These are phyloP conservation scores for Coprinopsis sp. DNA, from an alignment of 768 basidiomycete genomes.

Conservation along the genomic window DNA sequence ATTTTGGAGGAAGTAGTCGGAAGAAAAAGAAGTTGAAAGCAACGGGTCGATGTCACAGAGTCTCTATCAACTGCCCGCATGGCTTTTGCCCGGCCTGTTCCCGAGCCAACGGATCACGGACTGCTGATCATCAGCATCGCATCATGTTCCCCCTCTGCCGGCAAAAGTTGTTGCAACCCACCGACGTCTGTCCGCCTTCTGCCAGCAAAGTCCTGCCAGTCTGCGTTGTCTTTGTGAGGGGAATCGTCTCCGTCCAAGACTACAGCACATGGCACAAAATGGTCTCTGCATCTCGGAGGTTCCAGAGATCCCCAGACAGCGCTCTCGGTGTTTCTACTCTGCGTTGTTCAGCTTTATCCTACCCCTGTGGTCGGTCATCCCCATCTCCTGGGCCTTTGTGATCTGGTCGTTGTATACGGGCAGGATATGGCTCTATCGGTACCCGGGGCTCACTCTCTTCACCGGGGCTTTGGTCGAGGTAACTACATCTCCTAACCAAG, in stretches of 20 bases:
- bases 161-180: too few relatives aligned
- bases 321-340: conserved; percentile 51
- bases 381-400: conserved; percentile 63
- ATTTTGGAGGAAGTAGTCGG: conserved; percentile 22
- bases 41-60: not conserved
- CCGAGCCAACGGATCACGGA: not conserved
- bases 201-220: too few relatives aligned
- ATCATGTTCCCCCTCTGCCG: too few relatives aligned
- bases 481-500: conserved; percentile 12
- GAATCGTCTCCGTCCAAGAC: too few relatives aligned
- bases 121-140: not conserved
- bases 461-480: conserved; percentile 59
- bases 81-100: too few relatives aligned
- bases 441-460: conserved; percentile 37
- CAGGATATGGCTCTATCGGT: conserved; percentile 37
- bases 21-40: conserved; percentile 26
- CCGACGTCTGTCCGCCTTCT: too few relatives aligned
- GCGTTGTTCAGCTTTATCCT: conserved; percentile 52
- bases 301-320: conserved; percentile 32
- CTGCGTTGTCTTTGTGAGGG: too few relatives aligned
- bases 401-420: conserved; percentile 44
- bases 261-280: too few relatives aligned
- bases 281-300: conserved; percentile 28
- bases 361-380: conserved; percentile 61
- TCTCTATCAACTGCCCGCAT: too few relatives aligned